These are phyloP conservation scores for Cunninghamia lanceolata DNA, from an alignment of 75 land plant genomes.

Conservation along the genomic window DNA sequence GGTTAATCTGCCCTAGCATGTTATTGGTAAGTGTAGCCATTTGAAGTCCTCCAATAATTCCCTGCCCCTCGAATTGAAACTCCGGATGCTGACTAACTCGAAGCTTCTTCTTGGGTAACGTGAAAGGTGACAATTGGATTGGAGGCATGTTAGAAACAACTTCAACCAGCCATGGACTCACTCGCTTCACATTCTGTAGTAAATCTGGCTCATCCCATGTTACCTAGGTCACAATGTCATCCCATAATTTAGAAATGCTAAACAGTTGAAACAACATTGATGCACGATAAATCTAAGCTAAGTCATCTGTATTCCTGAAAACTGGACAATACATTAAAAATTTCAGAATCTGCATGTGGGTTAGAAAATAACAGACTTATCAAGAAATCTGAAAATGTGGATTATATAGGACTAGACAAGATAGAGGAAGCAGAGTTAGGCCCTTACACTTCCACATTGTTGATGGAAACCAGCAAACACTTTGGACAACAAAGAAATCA, in stretches of 20 bases:
- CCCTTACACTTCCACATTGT: background rate
- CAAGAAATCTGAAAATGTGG: background rate
- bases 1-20: constrained; percentile 53
- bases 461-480: background rate
- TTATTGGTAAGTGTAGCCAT: constrained; percentile 38
- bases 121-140: constrained; percentile 58
- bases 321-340: background rate
- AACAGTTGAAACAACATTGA: background rate
- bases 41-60: constrained; percentile 32
- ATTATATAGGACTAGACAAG: background rate
- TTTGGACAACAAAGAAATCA: background rate
- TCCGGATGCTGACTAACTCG: constrained; percentile 46
- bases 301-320: background rate
- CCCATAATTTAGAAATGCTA: constrained; percentile 1
- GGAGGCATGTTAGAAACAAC: constrained; percentile 70
- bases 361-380: background rate
- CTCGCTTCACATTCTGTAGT: constrained; percentile 84
- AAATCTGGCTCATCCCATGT: constrained; percentile 97
- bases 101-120: constrained; percentile 62
- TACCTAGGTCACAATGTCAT: constrained; percentile 46
- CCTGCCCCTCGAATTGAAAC: constrained; percentile 32
- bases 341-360: background rate
- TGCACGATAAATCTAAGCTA: background rate
- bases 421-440: background rate
- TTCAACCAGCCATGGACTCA: constrained; percentile 95